Conservation (phyloP, 1,139 yeast species). For the Sugiyamaella novakii region DNA sequence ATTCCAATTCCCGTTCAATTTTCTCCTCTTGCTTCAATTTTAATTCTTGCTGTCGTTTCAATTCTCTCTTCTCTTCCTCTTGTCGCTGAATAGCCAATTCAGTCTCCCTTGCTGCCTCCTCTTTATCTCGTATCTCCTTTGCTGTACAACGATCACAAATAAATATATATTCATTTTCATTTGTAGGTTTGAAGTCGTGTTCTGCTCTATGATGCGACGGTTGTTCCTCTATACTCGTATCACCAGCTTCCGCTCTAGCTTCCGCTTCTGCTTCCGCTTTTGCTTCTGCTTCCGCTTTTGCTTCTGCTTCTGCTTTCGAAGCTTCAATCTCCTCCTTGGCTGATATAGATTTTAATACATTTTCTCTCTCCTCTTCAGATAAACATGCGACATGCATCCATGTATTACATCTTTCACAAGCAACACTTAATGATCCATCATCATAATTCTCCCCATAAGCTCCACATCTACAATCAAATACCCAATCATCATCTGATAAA, state of each 20-base stretch:
- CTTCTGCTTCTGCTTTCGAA: constrained; percentile 4
- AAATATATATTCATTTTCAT: constrained; percentile 4
- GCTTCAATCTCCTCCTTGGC: constrained; percentile 18
- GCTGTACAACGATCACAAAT: constrained; percentile 15
- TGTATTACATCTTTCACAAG: constrained; percentile 46
- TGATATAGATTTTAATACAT: constrained; percentile 14
- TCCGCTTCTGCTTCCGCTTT: constrained; percentile 21
- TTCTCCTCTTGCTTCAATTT: no score
- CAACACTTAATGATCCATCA: constrained; percentile 44
- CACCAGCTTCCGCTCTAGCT: constrained; percentile 3
- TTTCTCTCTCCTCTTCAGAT: constrained; percentile 26
- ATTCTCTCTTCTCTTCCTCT: background rate
- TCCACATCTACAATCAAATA: constrained; percentile 48
- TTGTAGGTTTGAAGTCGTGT: no score
- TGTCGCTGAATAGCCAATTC: background rate
- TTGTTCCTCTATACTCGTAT: no score
- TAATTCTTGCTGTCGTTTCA: constrained; percentile 2
- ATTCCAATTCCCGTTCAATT: no score
- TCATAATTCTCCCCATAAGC: constrained; percentile 46
- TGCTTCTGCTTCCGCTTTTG: constrained; percentile 17
- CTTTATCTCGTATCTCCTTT: constrained; percentile 15
- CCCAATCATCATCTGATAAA: constrained; percentile 38
- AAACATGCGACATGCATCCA: constrained; percentile 49
- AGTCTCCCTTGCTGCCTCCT: constrained; percentile 12
- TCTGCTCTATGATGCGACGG: no score